Evolutionary conservation across 441 rosid genomes (phyloP), one percentile per base, ranked within the genome.

Genomic region (Populus hybrid): DNA sequence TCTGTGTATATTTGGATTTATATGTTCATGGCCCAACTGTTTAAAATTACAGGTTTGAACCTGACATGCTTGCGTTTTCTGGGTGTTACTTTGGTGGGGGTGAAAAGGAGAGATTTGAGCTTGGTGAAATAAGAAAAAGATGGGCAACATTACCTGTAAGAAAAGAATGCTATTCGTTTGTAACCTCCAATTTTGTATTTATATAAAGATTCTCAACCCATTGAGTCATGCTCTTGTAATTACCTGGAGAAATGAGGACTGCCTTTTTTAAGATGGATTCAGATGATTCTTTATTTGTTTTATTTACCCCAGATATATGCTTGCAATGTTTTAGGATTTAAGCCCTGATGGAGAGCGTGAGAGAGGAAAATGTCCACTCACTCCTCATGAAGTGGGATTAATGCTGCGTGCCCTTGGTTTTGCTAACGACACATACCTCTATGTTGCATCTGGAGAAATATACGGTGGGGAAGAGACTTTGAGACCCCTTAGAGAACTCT

Each of bases 71-170:
- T 30, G 32, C 32, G 32, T 30, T 30, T 84, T 96, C 99, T 77
- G 98, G 99, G 74, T 96, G 99, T 82, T 95, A 94, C 83, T 96
- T 81, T 85, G 99, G 99, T 57, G 99, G 99, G 21, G 99, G 98
- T 76, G 99, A 94, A 69, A 94, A 91, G 82, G 99, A 94, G 83
- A 88, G 90, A 88, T 79, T 81, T 61, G 98, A 96, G 85, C 98
- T 96, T 21, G 90, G 90, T 69, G 94, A 91, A 86, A 91, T 96
- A 80, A 87, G 98, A 83, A 96, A 93, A 81, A 87, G 99, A 88
- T 96, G 99, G 98, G 92, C 83, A 61, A 96, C 97, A 64, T 89
- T 96, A 80, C 98, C 99, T 76, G 99, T 96, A 86, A 92, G 98
- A 50, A 50, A 50, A 50, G 57, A 50, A 83, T 85, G 77, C 32